phyloP scores from a whole-genome alignment of 116 monocot genomes.

The Zostera marina region DNA sequence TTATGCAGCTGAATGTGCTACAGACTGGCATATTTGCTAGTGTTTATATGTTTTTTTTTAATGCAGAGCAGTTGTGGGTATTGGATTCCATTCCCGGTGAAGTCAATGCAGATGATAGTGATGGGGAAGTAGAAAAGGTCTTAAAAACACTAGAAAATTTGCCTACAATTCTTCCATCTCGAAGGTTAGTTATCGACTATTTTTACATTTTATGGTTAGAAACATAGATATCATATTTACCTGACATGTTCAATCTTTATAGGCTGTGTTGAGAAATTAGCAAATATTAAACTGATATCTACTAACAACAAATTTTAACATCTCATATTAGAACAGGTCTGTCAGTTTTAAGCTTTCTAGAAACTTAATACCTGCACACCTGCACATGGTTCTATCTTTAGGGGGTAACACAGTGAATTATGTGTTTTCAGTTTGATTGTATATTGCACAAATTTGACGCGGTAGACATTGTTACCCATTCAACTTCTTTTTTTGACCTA shows the following conservation, averaged over 20 bases:
- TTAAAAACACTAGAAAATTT: slow-evolving; percentile 45
- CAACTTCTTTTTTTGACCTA: background rate
- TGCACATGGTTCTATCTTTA: too few species aligned
- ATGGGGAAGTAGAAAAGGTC: slow-evolving; percentile 82
- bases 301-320: too few species aligned
- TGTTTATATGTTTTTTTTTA: background rate
- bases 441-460: too few species aligned
- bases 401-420: too few species aligned
- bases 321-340: too few species aligned
- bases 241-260: background rate
- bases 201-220: too few species aligned
- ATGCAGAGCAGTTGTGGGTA: slow-evolving; percentile 89
- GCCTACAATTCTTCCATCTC: slow-evolving; percentile 59
- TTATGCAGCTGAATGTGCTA: background rate
- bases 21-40: background rate
- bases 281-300: background rate
- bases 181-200: slow-evolving; percentile 26
- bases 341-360: background rate
- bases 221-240: too few species aligned
- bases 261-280: background rate
- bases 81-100: slow-evolving; percentile 83
- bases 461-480: too few species aligned
- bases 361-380: background rate
- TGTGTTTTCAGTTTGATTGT: too few species aligned
- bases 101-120: slow-evolving; percentile 37